A percentile compares a stretch with the other conserved stretches of the same genome.
These are phyloP conservation scores for Hyaloraphidium curvatum DNA, from an alignment of 192 early-diverging fungal genomes.

Conservation along the genomic window DNA sequence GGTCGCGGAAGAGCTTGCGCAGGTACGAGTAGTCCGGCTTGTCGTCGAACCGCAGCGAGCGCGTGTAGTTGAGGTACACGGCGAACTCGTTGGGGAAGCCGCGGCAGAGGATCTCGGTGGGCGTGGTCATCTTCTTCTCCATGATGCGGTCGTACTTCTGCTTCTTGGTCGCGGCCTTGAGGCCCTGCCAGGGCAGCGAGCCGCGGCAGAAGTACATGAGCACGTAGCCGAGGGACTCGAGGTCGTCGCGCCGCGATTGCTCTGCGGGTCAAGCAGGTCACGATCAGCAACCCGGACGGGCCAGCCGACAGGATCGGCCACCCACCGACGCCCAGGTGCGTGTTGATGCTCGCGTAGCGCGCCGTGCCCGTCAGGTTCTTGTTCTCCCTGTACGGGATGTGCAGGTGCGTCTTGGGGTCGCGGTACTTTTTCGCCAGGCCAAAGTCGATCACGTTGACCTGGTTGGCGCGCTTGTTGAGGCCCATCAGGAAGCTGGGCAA, in stretches of 20 bases:
- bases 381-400: constrained; percentile 46
- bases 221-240: constrained; percentile 42
- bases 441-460: constrained; percentile 48
- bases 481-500: constrained; percentile 36
- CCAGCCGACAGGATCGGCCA: not conserved
- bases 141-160: constrained; percentile 49
- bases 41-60: constrained; percentile 40
- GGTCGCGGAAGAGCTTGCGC: constrained; percentile 39
- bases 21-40: constrained; percentile 45
- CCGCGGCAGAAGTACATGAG: constrained; percentile 45
- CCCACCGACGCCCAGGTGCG: constrained; percentile 36
- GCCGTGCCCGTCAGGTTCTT: constrained; percentile 45
- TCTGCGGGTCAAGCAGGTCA: no score
- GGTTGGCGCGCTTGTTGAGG: constrained; percentile 35
- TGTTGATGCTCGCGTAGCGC: constrained; percentile 37
- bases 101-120: constrained; percentile 32
- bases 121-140: constrained; percentile 53
- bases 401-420: constrained; percentile 39
- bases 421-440: constrained; percentile 44
- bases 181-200: constrained; percentile 39
- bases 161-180: constrained; percentile 44
- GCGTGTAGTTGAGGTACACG: constrained; percentile 39
- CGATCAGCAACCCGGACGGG: no score
- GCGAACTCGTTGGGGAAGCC: constrained; percentile 42
- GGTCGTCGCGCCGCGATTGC: constrained; percentile 42